A percentile compares a stretch with the other conserved stretches of the same genome.
Conservation (phyloP, 768 basidiomycete genomes). For the Trametes coccinea region DNA sequence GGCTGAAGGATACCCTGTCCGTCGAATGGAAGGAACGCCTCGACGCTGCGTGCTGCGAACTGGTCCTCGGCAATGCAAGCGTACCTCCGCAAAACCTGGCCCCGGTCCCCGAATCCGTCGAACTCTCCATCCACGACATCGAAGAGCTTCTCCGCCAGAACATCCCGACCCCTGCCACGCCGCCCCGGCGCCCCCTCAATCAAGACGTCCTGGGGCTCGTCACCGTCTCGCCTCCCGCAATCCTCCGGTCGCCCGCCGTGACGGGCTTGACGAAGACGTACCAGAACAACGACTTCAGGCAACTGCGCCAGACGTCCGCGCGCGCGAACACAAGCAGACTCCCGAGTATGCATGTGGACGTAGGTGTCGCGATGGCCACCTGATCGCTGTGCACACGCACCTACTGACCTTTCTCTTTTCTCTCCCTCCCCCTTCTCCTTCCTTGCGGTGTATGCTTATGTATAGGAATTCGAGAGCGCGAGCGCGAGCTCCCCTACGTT, state of each 20-base stretch:
- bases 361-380: slow-evolving; percentile 42
- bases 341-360: slow-evolving; percentile 82
- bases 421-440: neutral
- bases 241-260: slow-evolving; percentile 69
- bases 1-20: slow-evolving; percentile 33
- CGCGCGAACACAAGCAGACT: slow-evolving; percentile 84
- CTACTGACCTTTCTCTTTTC: neutral
- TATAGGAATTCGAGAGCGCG: slow-evolving; percentile 37
- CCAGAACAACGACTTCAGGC: slow-evolving; percentile 76
- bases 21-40: slow-evolving; percentile 33
- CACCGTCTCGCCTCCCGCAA: slow-evolving; percentile 66
- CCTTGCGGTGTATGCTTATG: neutral
- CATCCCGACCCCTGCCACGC: slow-evolving; percentile 50
- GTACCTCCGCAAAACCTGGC: slow-evolving; percentile 25
- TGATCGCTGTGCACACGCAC: slow-evolving; percentile 24
- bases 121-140: slow-evolving; percentile 41
- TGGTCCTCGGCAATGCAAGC: slow-evolving; percentile 18
- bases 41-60: slow-evolving; percentile 35
- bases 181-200: slow-evolving; percentile 47
- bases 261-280: slow-evolving; percentile 85
- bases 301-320: slow-evolving; percentile 67
- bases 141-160: slow-evolving; percentile 48
- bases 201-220: slow-evolving; percentile 64
- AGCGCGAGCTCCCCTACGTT: slow-evolving; percentile 33
- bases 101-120: slow-evolving; percentile 41